phyloP scores from a whole-genome alignment of 2,329 filamentous ascomycete genomes.

The Trichoderma hamatum region DNA sequence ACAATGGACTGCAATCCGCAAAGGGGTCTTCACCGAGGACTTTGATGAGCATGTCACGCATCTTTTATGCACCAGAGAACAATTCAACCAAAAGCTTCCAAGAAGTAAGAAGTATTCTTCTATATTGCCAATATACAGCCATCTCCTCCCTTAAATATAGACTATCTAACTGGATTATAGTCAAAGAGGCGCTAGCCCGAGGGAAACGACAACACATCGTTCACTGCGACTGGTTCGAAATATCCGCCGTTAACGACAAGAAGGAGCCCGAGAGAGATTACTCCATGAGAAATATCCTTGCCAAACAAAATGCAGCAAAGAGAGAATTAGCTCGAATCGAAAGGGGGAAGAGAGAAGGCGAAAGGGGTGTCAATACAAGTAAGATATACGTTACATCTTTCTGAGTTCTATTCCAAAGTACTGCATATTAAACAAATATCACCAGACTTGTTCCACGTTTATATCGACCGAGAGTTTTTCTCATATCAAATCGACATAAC shows the following conservation, averaged over 20 bases:
- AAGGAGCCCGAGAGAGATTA: constrained; percentile 43
- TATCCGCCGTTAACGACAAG: constrained; percentile 44
- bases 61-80: constrained; percentile 66
- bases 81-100: constrained; percentile 55
- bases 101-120: constrained; percentile 38
- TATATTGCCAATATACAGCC: background rate
- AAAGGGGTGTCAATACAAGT: constrained; percentile 55
- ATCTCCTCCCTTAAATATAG: background rate
- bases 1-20: constrained; percentile 66
- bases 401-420: too few species aligned
- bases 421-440: background rate
- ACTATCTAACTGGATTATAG: constrained; percentile 30
- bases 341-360: constrained; percentile 45
- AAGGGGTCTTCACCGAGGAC: constrained; percentile 58
- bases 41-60: constrained; percentile 68
- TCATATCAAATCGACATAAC: constrained; percentile 65
- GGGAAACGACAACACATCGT: constrained; percentile 48
- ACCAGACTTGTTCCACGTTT: constrained; percentile 66
- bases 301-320: constrained; percentile 37
- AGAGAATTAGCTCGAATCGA: constrained; percentile 42
- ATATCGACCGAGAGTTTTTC: constrained; percentile 64
- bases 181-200: constrained; percentile 44
- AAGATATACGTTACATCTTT: constrained; percentile 32
- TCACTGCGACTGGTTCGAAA: constrained; percentile 57
- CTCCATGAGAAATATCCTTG: constrained; percentile 43